Percentiles rank a stretch among this genome's conserved stretches.
Conservation (phyloP, 2,329 filamentous ascomycete genomes). For the Pseudocercospora fijiensis region DNA sequence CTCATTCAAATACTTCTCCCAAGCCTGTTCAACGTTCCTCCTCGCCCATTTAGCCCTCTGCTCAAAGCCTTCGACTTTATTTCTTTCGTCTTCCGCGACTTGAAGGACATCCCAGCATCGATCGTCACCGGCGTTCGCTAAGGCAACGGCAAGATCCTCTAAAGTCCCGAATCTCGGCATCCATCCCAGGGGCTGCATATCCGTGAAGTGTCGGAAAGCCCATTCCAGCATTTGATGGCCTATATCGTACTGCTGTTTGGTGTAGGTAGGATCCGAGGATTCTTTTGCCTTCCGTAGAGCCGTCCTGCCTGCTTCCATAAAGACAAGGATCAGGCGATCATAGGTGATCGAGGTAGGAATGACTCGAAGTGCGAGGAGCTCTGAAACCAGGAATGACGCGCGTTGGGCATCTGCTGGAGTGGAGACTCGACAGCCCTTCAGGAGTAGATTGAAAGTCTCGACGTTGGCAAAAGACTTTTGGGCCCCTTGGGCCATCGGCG, state of each 20-base stretch:
- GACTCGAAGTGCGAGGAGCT: slow-evolving; percentile 59
- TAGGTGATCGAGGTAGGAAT: slow-evolving; percentile 60
- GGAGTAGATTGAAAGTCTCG: slow-evolving; percentile 61
- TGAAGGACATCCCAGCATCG: slow-evolving; percentile 41
- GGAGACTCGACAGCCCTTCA: slow-evolving; percentile 32
- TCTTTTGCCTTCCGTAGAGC: slow-evolving; percentile 11
- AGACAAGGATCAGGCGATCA: slow-evolving; percentile 61
- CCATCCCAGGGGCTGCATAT: slow-evolving; percentile 36
- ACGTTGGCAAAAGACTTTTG: slow-evolving; percentile 40
- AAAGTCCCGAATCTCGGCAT: slow-evolving; percentile 38
- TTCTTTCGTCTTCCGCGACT: slow-evolving; percentile 30
- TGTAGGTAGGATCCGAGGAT: background rate
- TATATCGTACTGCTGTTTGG: slow-evolving; percentile 9
- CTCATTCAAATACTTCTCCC: slow-evolving; percentile 13
- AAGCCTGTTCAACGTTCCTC: slow-evolving; percentile 31
- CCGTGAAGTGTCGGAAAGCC: slow-evolving; percentile 36
- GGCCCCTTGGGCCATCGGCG: slow-evolving; percentile 27
- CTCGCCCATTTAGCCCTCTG: slow-evolving; percentile 30
- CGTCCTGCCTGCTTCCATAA: slow-evolving; percentile 36
- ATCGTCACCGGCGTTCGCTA: slow-evolving; percentile 32
- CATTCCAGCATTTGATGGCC: slow-evolving; percentile 33
- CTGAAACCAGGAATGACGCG: slow-evolving; percentile 61
- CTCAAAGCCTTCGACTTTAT: slow-evolving; percentile 32
- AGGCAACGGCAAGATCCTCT: slow-evolving; percentile 29
- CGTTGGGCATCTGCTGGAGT: slow-evolving; percentile 48